phyloP scores from a whole-genome alignment of 805 yeast genomes.

The Cyberlindnera sargentensis region DNA sequence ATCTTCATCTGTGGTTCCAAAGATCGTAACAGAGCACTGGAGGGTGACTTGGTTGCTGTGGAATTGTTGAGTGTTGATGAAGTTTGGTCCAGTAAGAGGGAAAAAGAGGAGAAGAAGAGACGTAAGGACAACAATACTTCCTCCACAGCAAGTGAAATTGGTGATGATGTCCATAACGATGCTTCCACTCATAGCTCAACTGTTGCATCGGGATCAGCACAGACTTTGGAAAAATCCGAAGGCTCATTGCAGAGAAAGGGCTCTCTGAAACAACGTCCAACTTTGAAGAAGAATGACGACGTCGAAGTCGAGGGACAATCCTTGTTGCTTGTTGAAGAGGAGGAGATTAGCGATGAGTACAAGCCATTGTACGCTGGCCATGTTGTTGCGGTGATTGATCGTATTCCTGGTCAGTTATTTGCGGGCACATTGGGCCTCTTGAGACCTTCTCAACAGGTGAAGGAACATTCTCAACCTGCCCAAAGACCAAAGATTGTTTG shows the following conservation, averaged over 20 bases:
- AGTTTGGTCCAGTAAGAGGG: constrained; percentile 94
- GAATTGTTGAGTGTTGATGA: constrained; percentile 93
- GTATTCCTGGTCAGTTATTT: constrained; percentile 94
- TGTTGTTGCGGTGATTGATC: constrained; percentile 94
- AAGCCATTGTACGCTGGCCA: constrained; percentile 97
- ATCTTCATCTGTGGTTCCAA: constrained; percentile 97
- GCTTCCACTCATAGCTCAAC: constrained; percentile 48
- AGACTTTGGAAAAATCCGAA: constrained; percentile 14
- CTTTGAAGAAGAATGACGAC: constrained; percentile 96
- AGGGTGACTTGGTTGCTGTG: constrained; percentile 94
- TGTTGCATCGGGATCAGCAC: constrained; percentile 2
- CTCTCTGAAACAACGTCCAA: constrained; percentile 89
- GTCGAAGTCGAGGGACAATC: constrained; percentile 99
- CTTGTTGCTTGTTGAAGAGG: constrained; percentile 84
- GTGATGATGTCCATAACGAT: constrained; percentile 65
- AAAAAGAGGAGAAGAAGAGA: constrained; percentile 94
- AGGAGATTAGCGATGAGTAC: constrained; percentile 85
- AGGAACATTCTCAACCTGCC: constrained; percentile 21
- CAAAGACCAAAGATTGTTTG: constrained; percentile 88
- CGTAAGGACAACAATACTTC: constrained; percentile 50
- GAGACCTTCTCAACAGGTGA: constrained; percentile 82
- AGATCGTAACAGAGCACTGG: constrained; percentile 95
- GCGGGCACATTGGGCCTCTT: constrained; percentile 90
- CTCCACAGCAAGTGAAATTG: constrained; percentile 29
- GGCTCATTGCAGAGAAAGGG: constrained; percentile 67